Evolutionary conservation across 768 basidiomycete genomes (phyloP).

Genomic region (Lactarius akahatsu): DNA sequence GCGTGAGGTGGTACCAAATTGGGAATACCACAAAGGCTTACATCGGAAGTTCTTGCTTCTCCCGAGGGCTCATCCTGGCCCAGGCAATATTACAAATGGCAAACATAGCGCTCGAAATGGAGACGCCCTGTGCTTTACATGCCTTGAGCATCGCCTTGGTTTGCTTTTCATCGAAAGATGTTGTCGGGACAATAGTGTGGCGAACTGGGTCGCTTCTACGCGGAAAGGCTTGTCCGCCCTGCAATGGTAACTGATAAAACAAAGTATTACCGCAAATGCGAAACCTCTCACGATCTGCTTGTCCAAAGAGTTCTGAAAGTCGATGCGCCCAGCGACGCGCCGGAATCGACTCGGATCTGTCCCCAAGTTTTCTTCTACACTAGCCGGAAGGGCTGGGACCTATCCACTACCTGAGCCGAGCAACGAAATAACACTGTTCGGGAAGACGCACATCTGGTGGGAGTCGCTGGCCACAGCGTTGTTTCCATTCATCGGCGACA

Average conservation of each 20-base stretch:
- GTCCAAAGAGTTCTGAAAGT: constrained; percentile 35
- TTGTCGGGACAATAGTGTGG: constrained; percentile 68
- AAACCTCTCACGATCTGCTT: constrained; percentile 34
- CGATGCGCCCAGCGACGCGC: constrained; percentile 35
- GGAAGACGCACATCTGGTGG: constrained; percentile 24
- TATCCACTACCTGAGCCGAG: constrained; percentile 5
- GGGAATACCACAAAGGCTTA: constrained; percentile 35
- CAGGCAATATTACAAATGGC: constrained; percentile 75
- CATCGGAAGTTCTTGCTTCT: constrained; percentile 54
- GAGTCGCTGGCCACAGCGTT: constrained; percentile 32
- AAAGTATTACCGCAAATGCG: background rate
- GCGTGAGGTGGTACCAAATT: background rate
- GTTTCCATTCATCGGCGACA: constrained; percentile 38
- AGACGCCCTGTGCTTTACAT: constrained; percentile 71
- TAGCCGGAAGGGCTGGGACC: constrained; percentile 20
- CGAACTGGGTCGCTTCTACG: constrained; percentile 44
- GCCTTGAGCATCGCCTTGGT: constrained; percentile 64
- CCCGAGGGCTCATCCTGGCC: constrained; percentile 47
- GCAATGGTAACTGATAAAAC: background rate
- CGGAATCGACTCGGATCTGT: constrained; percentile 31
- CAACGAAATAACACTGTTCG: background rate
- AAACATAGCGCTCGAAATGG: constrained; percentile 73
- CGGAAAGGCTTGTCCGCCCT: constrained; percentile 79
- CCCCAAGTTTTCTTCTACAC: constrained; percentile 37
- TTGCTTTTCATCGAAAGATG: constrained; percentile 52